These are phyloP conservation scores for Apiospora aurea DNA, from an alignment of 2,329 filamentous ascomycete genomes.

Conservation along the genomic window DNA sequence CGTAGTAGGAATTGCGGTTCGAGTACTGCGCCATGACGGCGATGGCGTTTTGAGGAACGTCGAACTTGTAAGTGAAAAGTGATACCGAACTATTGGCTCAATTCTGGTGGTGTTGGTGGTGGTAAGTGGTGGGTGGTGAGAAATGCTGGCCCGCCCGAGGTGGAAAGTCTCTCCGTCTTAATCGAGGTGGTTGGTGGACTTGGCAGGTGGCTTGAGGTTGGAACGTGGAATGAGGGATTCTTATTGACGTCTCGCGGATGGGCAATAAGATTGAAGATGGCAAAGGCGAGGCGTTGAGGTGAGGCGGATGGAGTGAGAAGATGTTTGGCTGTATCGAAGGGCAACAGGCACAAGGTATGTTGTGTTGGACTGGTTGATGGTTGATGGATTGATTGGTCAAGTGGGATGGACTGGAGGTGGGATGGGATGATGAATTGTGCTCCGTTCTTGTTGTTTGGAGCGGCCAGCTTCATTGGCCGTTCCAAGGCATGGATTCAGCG, in stretches of 20 bases:
- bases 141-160: background rate
- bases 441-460: slow-evolving; percentile 17
- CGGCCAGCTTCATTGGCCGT: slow-evolving; percentile 1
- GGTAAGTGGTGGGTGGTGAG: background rate
- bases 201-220: slow-evolving; percentile 7
- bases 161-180: background rate
- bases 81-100: background rate
- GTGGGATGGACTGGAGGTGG: background rate
- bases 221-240: slow-evolving; percentile 37
- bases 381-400: background rate
- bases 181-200: background rate
- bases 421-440: background rate
- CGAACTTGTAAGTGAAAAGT: background rate
- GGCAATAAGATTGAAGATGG: slow-evolving; percentile 23
- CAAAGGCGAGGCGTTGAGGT: slow-evolving; percentile 28
- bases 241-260: background rate
- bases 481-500: slow-evolving; percentile 1
- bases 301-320: slow-evolving; percentile 26
- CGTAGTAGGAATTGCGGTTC: slow-evolving; percentile 62
- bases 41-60: slow-evolving; percentile 1
- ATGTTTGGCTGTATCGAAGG: slow-evolving; percentile 12
- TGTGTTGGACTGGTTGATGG: background rate
- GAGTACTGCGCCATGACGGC: slow-evolving; percentile 58
- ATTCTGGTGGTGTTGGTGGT: background rate
- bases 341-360: background rate